Conservation (phyloP, 495 filamentous ascomycete genomes). For the Trichoderma orchidacearum region DNA sequence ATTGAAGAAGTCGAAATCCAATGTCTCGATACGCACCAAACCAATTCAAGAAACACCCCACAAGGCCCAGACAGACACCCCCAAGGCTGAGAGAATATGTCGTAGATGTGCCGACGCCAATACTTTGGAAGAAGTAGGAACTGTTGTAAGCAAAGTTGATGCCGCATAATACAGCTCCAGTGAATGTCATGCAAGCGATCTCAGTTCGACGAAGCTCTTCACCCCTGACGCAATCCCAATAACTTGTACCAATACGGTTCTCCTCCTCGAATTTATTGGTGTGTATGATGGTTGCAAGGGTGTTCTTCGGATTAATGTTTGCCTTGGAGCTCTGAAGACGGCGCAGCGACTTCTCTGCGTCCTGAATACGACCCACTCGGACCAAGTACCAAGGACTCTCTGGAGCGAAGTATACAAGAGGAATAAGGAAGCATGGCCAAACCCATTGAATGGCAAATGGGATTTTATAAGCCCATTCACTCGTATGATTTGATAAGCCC, state of each 20-base stretch:
- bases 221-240: conserved; percentile 54
- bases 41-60: too few species aligned
- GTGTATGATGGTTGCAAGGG: conserved; percentile 58
- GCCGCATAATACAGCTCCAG: conserved; percentile 40
- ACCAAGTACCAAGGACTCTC: conserved; percentile 64
- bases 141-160: conserved; percentile 41
- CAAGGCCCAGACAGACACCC: too few species aligned
- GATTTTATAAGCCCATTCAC: conserved; percentile 50
- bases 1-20: too few species aligned
- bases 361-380: conserved; percentile 35
- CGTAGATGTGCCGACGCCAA: too few species aligned
- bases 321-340: conserved; percentile 37
- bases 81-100: too few species aligned
- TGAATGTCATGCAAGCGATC: conserved; percentile 25
- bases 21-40: conserved; percentile 38
- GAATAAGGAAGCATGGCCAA: conserved; percentile 56
- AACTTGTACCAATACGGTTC: conserved; percentile 40
- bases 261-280: conserved; percentile 52
- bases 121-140: conserved; percentile 53
- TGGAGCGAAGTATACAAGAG: conserved; percentile 47
- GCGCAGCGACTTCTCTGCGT: conserved; percentile 45
- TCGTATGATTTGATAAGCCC: conserved; percentile 31
- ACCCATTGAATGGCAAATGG: conserved; percentile 61
- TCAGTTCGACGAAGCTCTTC: conserved; percentile 52
- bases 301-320: conserved; percentile 45